These are phyloP conservation scores for Sclerotinia subarctica DNA, from an alignment of 2,329 filamentous ascomycete species.

Conservation along the genomic window DNA sequence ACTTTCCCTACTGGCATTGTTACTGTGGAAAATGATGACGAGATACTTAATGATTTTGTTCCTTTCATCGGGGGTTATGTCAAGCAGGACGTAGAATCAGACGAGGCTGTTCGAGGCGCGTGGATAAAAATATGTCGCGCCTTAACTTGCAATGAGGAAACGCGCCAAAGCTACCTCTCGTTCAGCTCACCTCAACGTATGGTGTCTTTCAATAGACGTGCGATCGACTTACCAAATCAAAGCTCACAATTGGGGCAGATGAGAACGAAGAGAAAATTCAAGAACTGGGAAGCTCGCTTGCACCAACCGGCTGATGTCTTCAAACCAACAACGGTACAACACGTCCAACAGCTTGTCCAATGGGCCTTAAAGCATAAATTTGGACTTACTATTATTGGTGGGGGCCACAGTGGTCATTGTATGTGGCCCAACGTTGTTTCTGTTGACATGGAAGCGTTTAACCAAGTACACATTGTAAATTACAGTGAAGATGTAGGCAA, in stretches of 20 bases:
- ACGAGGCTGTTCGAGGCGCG: constrained; percentile 34
- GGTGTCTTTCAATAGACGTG: constrained; percentile 48
- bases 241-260: constrained; percentile 40
- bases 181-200: constrained; percentile 52
- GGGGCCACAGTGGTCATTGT: constrained; percentile 60
- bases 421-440: constrained; percentile 50
- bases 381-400: constrained; percentile 52
- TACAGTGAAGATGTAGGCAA: constrained; percentile 21
- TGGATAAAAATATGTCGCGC: constrained; percentile 54
- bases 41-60: constrained; percentile 49
- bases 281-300: constrained; percentile 51
- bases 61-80: constrained; percentile 50
- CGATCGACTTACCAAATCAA: constrained; percentile 46
- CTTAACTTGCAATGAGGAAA: constrained; percentile 43
- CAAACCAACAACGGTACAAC: constrained; percentile 45
- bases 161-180: constrained; percentile 41
- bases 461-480: constrained; percentile 46
- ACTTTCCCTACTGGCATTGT: constrained; percentile 47
- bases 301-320: constrained; percentile 46
- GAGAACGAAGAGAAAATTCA: constrained; percentile 40
- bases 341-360: constrained; percentile 53
- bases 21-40: constrained; percentile 45
- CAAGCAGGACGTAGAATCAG: constrained; percentile 37
- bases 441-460: constrained; percentile 57
- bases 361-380: constrained; percentile 51